Base-by-base conservation (phyloP, 805 yeast species). In the Yarrowia sp. region DNA sequence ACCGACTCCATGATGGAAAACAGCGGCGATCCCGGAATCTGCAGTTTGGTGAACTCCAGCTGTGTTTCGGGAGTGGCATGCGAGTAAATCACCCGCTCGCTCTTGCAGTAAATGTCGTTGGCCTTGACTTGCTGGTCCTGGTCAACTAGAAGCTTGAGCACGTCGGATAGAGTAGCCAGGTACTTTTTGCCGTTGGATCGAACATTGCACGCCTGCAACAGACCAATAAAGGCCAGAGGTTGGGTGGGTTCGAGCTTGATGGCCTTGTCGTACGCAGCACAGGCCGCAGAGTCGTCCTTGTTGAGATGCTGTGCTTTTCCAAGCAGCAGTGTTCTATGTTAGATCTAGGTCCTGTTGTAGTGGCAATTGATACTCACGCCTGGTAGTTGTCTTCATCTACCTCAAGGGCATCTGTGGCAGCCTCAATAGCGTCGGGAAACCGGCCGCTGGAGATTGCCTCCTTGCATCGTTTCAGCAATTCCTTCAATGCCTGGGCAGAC, bases 221-320 rank as follows among this genome's bases (percentile, higher is more conserved):
- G 79, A 0, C 98, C 98, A 71, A 89, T 90, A 96, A 95, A 92
- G 0, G 92, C 96, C 31, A 83, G 73, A 1, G 85, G 68, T 60
- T 86, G 84, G 67, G 71, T 38, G 68, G 76, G 55, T 76, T 72
- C 32, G 81, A 75, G 9, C 76, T 79, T 22, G 83, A 77, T 68
- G 82, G 83, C 68, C 77, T 74, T 15, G 68, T 71, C 14, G 85
- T 74, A 53, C 81, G 84, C 18, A 73, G 80, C 43, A 76, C 78
- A 14, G 83, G 86, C 75, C 60, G 84, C 84, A 38, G 81, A 72
- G 14, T 83, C 74, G 1, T 75, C 73, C 0, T 69, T 75, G 22
- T 71, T 72, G 66, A 85, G 85, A 39, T 72, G 74, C 65, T 81
- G 78, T 0, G 91, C 83, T 72, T 90, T 91, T 8, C 95, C 97